Evolutionary conservation across 129 eudicot species (phyloP), one percentile per base, ranked within the genome.

Genomic region (Rutidosis leptorrhynchoides): DNA sequence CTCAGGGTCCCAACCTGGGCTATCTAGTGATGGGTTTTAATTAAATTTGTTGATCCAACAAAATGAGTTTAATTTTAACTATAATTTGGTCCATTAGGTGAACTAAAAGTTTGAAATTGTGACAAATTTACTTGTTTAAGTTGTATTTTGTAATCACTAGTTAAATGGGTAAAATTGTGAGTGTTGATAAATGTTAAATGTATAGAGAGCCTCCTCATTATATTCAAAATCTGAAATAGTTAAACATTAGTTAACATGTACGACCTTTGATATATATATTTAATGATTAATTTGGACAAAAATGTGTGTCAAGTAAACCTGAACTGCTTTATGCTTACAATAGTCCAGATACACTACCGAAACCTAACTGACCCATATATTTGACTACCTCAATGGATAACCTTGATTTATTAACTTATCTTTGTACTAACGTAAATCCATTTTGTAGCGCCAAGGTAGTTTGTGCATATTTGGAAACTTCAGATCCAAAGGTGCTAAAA

Each of bases 381-480:
- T 57, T 64, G 10, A 15, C 6, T 19, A 14, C 48, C 16, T 20
- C 24, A n/a, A 30, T 6, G 48, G 29, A 66, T 21, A 29, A 53
- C 63, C 70, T 51, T 72, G 17, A n/a, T 43, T 11, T 53, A 32
- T 58, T 22, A 22, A 33, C 46, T 67, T 4, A 30, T 28, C 33
- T 32, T 16, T 54, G 14, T 74, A 15, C 21, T 24, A 2, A 19
- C 45, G 32, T 28, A 24, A 49, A 72, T 64, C 51, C 19, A 15
- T 65, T 32, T 71, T 74, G 64, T 81, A 93, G 96, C 56, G 75
- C 86, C 4, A 90, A 87, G 81, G 89, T 90, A 3, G 72, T 90
- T 49, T 40, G 77, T 55, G 97, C 98, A 14, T 93, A 75, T 64
- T 25, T 88, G 78, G 96, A 93, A 67, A 78, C 89, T 48, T 66